Evolutionary conservation across 1,284 basidiomycete species (phyloP).

Genomic region (Termitomyces sp.): DNA sequence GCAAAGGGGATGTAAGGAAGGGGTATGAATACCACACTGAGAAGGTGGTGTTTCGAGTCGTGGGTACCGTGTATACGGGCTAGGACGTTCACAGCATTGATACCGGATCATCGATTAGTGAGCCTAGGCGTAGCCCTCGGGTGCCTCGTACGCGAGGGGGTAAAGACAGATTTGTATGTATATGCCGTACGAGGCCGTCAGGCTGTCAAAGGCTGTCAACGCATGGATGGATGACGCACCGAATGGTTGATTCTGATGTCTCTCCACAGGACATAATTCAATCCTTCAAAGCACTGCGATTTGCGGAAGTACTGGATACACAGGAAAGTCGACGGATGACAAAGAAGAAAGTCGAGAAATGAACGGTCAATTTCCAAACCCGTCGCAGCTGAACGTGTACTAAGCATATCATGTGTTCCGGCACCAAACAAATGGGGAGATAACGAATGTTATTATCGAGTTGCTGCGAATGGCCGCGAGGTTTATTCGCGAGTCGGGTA

Average conservation of each 20-base stretch:
- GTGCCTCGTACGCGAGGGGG: no score
- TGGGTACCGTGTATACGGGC: background rate
- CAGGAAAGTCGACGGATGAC: background rate
- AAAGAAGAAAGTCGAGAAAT: no score
- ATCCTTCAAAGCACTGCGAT: no score
- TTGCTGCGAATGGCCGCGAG: no score
- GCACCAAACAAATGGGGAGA: no score
- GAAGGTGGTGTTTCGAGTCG: constrained; percentile 1
- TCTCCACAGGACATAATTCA: background rate
- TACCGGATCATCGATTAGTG: background rate
- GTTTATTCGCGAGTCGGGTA: no score
- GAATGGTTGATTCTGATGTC: background rate
- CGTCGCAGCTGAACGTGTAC: background rate
- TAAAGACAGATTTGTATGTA: no score
- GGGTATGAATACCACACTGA: background rate
- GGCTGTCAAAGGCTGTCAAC: background rate
- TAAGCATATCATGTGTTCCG: background rate
- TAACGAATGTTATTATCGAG: no score
- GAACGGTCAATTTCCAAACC: background rate
- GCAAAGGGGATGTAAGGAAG: background rate
- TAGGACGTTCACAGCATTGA: background rate
- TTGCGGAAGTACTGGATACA: background rate
- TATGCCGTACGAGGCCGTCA: background rate
- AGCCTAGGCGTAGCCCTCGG: no score
- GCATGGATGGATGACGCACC: background rate